Evolutionary conservation across 139 green algal genomes (phyloP).

Genomic region (Monoraphidium neglectum): DNA sequence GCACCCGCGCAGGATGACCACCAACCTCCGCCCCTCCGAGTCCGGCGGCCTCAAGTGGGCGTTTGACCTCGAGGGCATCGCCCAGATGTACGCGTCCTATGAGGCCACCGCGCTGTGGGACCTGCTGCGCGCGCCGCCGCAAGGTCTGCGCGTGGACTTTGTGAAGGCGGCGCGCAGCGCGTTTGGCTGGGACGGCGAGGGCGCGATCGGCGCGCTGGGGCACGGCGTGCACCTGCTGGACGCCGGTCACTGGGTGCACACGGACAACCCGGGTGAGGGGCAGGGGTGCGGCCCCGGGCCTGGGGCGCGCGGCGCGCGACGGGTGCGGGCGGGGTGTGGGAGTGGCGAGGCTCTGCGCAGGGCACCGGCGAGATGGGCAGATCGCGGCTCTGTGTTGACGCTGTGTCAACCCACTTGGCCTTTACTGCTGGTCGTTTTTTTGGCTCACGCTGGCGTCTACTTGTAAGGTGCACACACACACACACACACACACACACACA

Average conservation of each 20-base stretch:
- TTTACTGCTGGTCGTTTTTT: too few relatives aligned
- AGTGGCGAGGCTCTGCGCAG: too few relatives aligned
- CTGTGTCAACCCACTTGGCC: too few relatives aligned
- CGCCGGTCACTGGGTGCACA: constrained; percentile 88
- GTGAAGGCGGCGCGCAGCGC: constrained; percentile 69
- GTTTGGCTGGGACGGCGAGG: constrained; percentile 44
- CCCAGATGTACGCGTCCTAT: constrained; percentile 86
- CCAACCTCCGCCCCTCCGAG: constrained; percentile 73
- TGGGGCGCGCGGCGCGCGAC: too few relatives aligned
- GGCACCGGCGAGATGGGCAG: too few relatives aligned
- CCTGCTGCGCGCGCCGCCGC: constrained; percentile 64
- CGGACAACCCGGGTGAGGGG: constrained; percentile 75
- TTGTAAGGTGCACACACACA: too few relatives aligned
- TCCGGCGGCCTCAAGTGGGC: constrained; percentile 59
- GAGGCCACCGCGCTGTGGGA: constrained; percentile 75
- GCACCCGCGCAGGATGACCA: constrained; percentile 80
- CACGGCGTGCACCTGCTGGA: constrained; percentile 82
- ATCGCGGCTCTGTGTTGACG: too few relatives aligned
- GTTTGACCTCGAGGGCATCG: constrained; percentile 90
- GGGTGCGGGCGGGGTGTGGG: too few relatives aligned
- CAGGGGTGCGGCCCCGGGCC: background rate
- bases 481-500: too few relatives aligned
- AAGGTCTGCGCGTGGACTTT: constrained; percentile 81
- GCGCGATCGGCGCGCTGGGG: constrained; percentile 54
- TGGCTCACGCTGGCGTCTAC: too few relatives aligned